A percentile compares a stretch with the other conserved stretches of the same genome.
Evolutionary conservation across 345 rosid genomes (phyloP).

Genomic region (Murraya paniculata): DNA sequence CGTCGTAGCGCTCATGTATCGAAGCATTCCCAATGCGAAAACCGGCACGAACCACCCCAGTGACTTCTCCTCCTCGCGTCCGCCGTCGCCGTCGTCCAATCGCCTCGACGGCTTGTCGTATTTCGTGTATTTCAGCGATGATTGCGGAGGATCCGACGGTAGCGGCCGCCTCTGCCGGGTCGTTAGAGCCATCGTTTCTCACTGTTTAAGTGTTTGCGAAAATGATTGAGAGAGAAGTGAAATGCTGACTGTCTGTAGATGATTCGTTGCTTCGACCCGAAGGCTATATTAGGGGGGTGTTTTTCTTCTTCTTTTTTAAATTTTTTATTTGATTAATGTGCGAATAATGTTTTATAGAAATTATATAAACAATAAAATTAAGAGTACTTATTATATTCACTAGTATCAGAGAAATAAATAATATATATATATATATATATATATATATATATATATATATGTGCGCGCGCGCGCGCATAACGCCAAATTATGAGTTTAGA

Average conservation of each 20-base stretch:
- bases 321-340: too few relatives aligned
- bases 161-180: slow-evolving; percentile 69
- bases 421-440: too few relatives aligned
- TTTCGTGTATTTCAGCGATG: slow-evolving; percentile 50
- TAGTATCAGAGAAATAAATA: too few relatives aligned
- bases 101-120: slow-evolving; percentile 46
- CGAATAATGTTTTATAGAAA: too few relatives aligned
- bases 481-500: too few relatives aligned
- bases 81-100: slow-evolving; percentile 32
- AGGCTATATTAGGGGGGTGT: background rate
- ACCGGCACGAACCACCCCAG: slow-evolving; percentile 76
- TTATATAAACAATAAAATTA: too few relatives aligned
- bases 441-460: too few relatives aligned
- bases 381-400: too few relatives aligned
- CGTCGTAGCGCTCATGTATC: slow-evolving; percentile 98
- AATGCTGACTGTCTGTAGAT: background rate
- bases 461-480: too few relatives aligned
- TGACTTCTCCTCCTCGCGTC: slow-evolving; percentile 33
- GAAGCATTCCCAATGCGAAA: slow-evolving; percentile 64
- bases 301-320: background rate
- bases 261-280: slow-evolving; percentile 4
- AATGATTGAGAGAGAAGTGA: background rate
- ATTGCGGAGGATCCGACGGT: slow-evolving; percentile 41
- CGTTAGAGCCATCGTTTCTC: slow-evolving; percentile 45
- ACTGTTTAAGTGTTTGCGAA: background rate